These are phyloP conservation scores for Cardamine resedifolia DNA, from an alignment of 345 rosid species.

Conservation along the genomic window DNA sequence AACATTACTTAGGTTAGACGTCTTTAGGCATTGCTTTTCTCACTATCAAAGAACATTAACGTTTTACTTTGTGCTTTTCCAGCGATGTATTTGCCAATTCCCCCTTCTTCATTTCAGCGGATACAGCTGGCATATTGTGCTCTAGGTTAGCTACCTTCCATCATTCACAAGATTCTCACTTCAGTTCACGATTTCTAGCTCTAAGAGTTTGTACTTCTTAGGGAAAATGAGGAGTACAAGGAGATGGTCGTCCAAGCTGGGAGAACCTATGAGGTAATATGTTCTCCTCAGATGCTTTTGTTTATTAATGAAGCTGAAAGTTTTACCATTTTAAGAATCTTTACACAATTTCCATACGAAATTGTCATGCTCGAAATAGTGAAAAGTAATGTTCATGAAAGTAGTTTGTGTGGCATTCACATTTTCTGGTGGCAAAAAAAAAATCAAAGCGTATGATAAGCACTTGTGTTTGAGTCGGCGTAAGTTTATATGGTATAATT, in stretches of 20 bases:
- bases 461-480: conserved; percentile 5
- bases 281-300: conserved; percentile 10
- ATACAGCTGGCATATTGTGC: conserved; percentile 65
- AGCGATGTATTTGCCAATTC: conserved; percentile 90
- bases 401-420: conserved; percentile 19
- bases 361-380: not conserved
- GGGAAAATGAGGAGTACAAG: conserved; percentile 82
- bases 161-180: conserved; percentile 17
- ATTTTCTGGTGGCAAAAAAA: conserved; percentile 1
- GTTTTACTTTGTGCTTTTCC: conserved; percentile 27
- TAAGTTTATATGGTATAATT: conserved; percentile 1
- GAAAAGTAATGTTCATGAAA: conserved; percentile 8
- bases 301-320: conserved; percentile 1
- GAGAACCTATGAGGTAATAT: conserved; percentile 71
- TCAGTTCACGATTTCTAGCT: conserved; percentile 20
- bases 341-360: not conserved
- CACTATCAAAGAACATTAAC: conserved; percentile 10
- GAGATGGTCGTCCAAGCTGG: conserved; percentile 82
- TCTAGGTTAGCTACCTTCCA: conserved; percentile 55
- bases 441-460: not conserved
- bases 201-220: conserved; percentile 38
- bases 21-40: conserved; percentile 27
- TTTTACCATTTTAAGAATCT: conserved; percentile 8
- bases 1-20: not conserved
- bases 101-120: conserved; percentile 94